Conservation (phyloP, 1,284 basidiomycete species). For the Fistulina hepatica region DNA sequence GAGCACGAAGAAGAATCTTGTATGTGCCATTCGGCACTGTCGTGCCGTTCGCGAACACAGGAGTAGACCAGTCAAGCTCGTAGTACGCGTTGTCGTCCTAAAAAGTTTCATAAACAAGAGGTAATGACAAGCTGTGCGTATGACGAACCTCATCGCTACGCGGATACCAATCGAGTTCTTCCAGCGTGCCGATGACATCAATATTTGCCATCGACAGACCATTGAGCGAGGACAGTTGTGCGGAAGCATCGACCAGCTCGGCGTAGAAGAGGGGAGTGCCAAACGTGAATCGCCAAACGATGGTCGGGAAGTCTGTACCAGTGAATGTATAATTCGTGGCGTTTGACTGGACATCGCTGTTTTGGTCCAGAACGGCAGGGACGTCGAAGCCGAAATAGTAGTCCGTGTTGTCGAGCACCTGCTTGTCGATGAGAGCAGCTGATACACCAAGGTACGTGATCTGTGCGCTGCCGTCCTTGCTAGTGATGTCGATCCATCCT, state of each 20-base stretch:
- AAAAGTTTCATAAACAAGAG: not conserved
- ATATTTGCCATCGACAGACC: conserved; percentile 26
- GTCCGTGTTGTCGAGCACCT: conserved; percentile 40
- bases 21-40: conserved; percentile 50
- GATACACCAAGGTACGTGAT: conserved; percentile 42
- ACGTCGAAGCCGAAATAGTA: conserved; percentile 32
- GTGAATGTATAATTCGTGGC: conserved; percentile 44
- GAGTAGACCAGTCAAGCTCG: conserved; percentile 25
- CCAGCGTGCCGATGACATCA: conserved; percentile 24
- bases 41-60: conserved; percentile 47
- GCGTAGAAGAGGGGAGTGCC: conserved; percentile 39
- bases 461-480: conserved; percentile 31
- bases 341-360: conserved; percentile 27
- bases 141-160: conserved; percentile 27
- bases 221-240: conserved; percentile 24
- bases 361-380: conserved; percentile 32
- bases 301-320: conserved; percentile 31
- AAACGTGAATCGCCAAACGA: conserved; percentile 37
- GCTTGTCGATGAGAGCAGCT: conserved; percentile 35
- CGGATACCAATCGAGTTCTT: conserved; percentile 22
- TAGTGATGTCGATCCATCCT: conserved; percentile 43
- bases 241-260: conserved; percentile 25
- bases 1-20: conserved; percentile 41
- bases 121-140: conserved; percentile 15
- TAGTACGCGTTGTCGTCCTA: conserved; percentile 28